phyloP scores from a whole-genome alignment of 148 eudicot genomes.

The Tetragonia tetragonoides region DNA sequence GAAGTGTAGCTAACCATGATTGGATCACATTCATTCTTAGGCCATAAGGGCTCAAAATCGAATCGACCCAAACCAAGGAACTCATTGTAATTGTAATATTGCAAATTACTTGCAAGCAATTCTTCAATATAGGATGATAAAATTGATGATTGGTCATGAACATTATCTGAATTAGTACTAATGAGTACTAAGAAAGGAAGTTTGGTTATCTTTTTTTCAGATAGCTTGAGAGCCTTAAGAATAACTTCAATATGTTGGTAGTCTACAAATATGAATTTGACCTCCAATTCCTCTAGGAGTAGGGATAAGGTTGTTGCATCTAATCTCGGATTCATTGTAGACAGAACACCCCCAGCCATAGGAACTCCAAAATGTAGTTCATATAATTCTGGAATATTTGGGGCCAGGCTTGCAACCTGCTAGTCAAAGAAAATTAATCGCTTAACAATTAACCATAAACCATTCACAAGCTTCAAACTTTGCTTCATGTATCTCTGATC shows the following conservation, averaged over 20 bases:
- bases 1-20: constrained; percentile 27
- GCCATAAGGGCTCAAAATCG: constrained; percentile 14
- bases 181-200: constrained; percentile 19
- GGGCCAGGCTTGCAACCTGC: constrained; percentile 21
- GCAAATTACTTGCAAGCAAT: not conserved
- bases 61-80: constrained; percentile 11
- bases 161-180: not conserved
- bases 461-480: not conserved
- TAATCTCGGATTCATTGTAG: constrained; percentile 20
- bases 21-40: constrained; percentile 24
- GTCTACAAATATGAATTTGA: constrained; percentile 16
- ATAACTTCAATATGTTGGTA: not conserved
- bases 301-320: constrained; percentile 21
- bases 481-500: not conserved
- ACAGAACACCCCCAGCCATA: constrained; percentile 25
- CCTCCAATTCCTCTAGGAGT: constrained; percentile 8
- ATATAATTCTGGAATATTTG: constrained; percentile 21
- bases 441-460: not conserved
- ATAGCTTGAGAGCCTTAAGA: not conserved
- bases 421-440: not conserved
- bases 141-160: not conserved
- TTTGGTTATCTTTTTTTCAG: not conserved
- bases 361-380: constrained; percentile 25
- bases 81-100: not conserved
- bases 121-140: not conserved